Evolutionary conservation across 441 rosid genomes (phyloP).

Genomic region (Viola pubescens): DNA sequence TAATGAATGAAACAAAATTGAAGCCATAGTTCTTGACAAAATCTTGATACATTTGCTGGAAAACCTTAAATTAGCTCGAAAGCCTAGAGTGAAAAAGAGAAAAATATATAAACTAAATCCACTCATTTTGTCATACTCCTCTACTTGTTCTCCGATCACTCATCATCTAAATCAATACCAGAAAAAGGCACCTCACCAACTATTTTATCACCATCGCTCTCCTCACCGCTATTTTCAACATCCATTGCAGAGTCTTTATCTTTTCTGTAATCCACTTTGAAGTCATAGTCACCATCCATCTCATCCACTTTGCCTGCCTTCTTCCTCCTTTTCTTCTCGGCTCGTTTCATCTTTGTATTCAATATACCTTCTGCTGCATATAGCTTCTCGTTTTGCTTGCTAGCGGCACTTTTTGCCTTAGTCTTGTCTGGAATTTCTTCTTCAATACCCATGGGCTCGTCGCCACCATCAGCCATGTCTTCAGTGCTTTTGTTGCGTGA

Average conservation of each 20-base stretch:
- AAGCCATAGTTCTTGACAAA: too few relatives aligned
- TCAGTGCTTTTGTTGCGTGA: constrained; percentile 17
- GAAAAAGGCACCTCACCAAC: constrained; percentile 47
- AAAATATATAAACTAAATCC: not conserved
- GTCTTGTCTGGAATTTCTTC: constrained; percentile 29
- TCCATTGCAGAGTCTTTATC: constrained; percentile 35
- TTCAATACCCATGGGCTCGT: constrained; percentile 43
- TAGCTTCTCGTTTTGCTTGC: constrained; percentile 65
- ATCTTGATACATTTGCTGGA: too few relatives aligned
- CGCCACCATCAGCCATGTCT: constrained; percentile 19
- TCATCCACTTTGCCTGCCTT: constrained; percentile 47
- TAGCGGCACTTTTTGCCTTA: constrained; percentile 31
- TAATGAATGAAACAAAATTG: too few relatives aligned
- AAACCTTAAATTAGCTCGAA: not conserved
- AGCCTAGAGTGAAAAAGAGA: not conserved
- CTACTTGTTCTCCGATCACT: constrained; percentile 19
- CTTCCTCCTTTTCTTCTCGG: constrained; percentile 70
- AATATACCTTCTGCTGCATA: constrained; percentile 63
- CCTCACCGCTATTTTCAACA: constrained; percentile 25
- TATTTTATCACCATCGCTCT: constrained; percentile 20
- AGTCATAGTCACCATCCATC: constrained; percentile 72
- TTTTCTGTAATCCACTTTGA: constrained; percentile 71
- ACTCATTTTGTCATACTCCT: not conserved
- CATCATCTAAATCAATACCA: constrained; percentile 37
- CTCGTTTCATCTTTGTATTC: constrained; percentile 55